Base-by-base conservation (phyloP, 1,284 basidiomycete species). In the Vanrija sp. region DNA sequence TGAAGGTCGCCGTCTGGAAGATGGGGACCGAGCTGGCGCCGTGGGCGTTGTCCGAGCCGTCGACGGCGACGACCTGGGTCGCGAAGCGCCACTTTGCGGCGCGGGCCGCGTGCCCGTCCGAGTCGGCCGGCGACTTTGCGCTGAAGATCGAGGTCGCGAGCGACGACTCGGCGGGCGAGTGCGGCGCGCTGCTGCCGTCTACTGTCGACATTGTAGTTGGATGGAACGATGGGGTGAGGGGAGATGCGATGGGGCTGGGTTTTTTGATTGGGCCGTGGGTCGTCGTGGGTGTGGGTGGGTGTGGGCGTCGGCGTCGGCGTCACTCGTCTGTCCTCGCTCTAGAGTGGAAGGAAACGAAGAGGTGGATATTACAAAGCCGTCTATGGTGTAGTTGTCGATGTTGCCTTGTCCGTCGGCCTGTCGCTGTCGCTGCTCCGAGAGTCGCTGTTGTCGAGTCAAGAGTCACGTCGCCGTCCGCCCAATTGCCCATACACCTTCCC, bases 1-100 rank as follows among this genome's bases (percentile, higher is more conserved):
- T 98, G 84, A 99, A 99, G 1, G 96, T 98, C 19, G 96, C 86
- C 1, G 90, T 88, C 79, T 98, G 94, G 78, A 98, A 98, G 75
- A 99, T 98, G 19, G 96, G 96, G 0, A 96, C 88, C 10, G 87
- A 89, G 60, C 88, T 92, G 53, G 91, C 87, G 39, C 92, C 93
- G 73, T 95, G 89, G 78, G 97, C 95, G 77, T 99, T 96, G 75
- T 95, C 93, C 27, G 41, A 45, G 56, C 80, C 81, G 67, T 98
- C 94, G 57, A 97, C 90, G 3, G 93, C 95, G 20, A 92, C 93
- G 64, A 92, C 70, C 42, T 73, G 58, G 10, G 72, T 74, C 10
- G 71, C 71, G 60, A 74, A 74, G 15, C 63, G 60, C 72, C 72
- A 74, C 43, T 69, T 71, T 23, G 60, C 64, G 3, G 65, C 56